Evolutionary conservation across 176 grass and related monocot genomes (phyloP).

Genomic region (Rhynchospora tenuis): DNA sequence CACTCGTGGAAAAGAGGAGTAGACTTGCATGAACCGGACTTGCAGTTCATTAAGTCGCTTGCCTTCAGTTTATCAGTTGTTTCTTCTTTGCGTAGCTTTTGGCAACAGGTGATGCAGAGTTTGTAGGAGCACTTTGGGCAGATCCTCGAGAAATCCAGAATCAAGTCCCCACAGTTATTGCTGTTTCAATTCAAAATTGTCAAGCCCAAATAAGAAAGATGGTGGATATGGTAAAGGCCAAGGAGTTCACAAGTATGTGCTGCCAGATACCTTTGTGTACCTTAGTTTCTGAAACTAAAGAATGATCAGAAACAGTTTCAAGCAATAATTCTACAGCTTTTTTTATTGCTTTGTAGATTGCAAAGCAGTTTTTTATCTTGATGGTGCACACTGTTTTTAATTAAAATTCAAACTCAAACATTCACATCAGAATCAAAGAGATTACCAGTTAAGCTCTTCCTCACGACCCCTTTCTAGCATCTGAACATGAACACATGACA

Average conservation of each 20-base stretch:
- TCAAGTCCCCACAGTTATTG: constrained; percentile 59
- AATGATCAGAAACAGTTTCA: not conserved
- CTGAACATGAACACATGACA: constrained; percentile 59
- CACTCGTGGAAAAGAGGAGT: not conserved
- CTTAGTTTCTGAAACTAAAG: not conserved
- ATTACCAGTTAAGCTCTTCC: constrained; percentile 69
- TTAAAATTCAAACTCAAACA: constrained; percentile 14
- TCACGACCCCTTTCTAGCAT: constrained; percentile 57
- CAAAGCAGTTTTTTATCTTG: not conserved
- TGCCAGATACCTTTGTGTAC: not conserved
- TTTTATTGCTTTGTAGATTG: not conserved
- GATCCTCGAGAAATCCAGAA: constrained; percentile 52
- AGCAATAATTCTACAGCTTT: not conserved
- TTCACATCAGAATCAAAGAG: not conserved
- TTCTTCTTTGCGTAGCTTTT: constrained; percentile 55
- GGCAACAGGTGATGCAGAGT: constrained; percentile 80
- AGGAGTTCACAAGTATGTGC: not conserved
- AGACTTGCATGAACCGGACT: constrained; percentile 10
- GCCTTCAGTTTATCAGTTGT: constrained; percentile 18
- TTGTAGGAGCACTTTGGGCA: constrained; percentile 74
- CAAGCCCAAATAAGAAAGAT: not conserved
- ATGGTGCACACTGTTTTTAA: constrained; percentile 7
- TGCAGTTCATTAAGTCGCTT: constrained; percentile 1
- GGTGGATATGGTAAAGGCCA: constrained; percentile 8
- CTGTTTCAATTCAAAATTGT: constrained; percentile 40